Conservation (phyloP, 495 filamentous ascomycete genomes). For the Tetracladium setigerum region DNA sequence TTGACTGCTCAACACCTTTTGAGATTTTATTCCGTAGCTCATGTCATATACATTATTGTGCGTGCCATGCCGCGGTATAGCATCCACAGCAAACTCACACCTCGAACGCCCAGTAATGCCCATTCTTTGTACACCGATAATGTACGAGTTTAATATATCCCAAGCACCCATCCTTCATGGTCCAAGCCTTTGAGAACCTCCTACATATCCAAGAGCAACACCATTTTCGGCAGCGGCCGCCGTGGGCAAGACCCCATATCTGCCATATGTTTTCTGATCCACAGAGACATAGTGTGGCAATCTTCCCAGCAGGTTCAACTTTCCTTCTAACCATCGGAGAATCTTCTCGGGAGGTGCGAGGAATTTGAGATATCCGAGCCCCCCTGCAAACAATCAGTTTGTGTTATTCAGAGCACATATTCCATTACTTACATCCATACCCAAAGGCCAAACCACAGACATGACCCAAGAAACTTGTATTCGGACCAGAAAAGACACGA, state of each 20-base stretch:
- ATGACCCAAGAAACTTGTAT: slow-evolving; percentile 80
- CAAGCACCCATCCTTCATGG: slow-evolving; percentile 13
- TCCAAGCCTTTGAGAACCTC: slow-evolving; percentile 57
- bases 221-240: slow-evolving; percentile 29
- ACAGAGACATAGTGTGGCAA: slow-evolving; percentile 85
- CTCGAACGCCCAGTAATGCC: slow-evolving; percentile 17
- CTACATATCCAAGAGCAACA: slow-evolving; percentile 51
- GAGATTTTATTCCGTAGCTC: too few relatives aligned
- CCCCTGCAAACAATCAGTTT: slow-evolving; percentile 42
- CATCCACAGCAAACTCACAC: not conserved
- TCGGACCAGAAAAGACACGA: slow-evolving; percentile 69
- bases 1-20: too few relatives aligned
- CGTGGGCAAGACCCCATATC: slow-evolving; percentile 79
- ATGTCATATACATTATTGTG: too few relatives aligned
- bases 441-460: slow-evolving; percentile 73
- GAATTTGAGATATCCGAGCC: slow-evolving; percentile 75
- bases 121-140: slow-evolving; percentile 17
- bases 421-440: slow-evolving; percentile 65
- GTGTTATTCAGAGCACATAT: slow-evolving; percentile 10
- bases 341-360: slow-evolving; percentile 77
- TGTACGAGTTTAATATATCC: not conserved
- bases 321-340: slow-evolving; percentile 76
- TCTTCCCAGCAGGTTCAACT: slow-evolving; percentile 71
- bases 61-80: too few relatives aligned
- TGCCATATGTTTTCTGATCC: slow-evolving; percentile 94